Evolutionary conservation across 2,329 filamentous ascomycete species (phyloP), one percentile per base, ranked within the genome.

Genomic region (Hymenoscyphus fraxineus): DNA sequence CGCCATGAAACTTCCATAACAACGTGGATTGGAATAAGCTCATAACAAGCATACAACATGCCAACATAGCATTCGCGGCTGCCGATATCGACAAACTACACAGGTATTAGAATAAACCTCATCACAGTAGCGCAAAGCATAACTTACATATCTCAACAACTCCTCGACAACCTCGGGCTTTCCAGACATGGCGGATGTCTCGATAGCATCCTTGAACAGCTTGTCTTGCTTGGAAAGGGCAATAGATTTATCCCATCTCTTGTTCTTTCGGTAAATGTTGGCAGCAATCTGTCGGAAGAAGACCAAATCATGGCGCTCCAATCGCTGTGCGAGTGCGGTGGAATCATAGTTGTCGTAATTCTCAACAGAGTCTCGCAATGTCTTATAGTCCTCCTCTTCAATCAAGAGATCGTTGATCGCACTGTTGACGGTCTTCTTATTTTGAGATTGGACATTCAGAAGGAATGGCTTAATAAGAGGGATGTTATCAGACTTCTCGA

Each of bases 301-400:
- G 69, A 99, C 93, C 59, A 99, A 82, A 64, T 99, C 95, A 76
- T 99, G 96, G 82, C 95, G 95, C 85, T 99, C 96, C 12, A 99
- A 84, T 63, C 95, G 91, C 76, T 91, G 86, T 1, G 95, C 96
- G 66, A 99, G 86, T 32, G 96, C 93, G 58, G 96, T 91, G 2
- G 94, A 90, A 77, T 99, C 96, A 76, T 98, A 99, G 80, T 99
- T 99, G 83, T 99, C 95, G 78, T 97, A 96, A 80, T 97, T 97
- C 80, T 97, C 92, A 12, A 97, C 94, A 1, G 95, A 99, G 79
- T 99, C 95, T 61, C 93, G 91, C 35, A 99, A 85, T 16, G 94
- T 97, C 88, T 99, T 98, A 85, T 99, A 94, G 77, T 99, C 96
- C 76, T 99, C 96, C 78, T 99, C 95, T 78, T 99, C 95, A 66